Evolutionary conservation across 495 filamentous ascomycete genomes (phyloP).

Genomic region (Barbatosphaeria neglecta): DNA sequence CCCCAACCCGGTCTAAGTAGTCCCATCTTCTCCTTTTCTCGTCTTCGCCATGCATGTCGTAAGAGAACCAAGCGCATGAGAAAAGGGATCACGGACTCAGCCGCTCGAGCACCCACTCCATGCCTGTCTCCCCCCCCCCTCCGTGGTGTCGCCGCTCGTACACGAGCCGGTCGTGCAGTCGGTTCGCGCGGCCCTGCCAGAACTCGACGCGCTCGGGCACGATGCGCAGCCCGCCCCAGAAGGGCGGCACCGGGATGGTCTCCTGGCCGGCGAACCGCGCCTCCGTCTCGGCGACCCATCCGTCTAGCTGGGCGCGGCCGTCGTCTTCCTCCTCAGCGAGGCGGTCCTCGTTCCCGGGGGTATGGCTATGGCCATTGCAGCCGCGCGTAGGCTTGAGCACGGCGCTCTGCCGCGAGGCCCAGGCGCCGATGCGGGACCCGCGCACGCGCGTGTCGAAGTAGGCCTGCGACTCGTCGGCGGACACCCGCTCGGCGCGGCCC

Average conservation of each 20-base stretch:
- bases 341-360: conserved; percentile 19
- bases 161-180: conserved; percentile 85
- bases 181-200: conserved; percentile 82
- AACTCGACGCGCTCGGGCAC: conserved; percentile 83
- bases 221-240: conserved; percentile 88
- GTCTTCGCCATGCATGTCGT: too few relatives aligned
- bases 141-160: conserved; percentile 44
- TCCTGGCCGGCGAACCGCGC: conserved; percentile 59
- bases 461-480: conserved; percentile 61
- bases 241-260: conserved; percentile 77
- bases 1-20: too few relatives aligned
- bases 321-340: conserved; percentile 36
- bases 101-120: conserved; percentile 45
- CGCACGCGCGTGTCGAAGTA: conserved; percentile 78
- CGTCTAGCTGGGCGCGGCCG: conserved; percentile 52
- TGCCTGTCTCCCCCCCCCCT: conserved; percentile 15
- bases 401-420: conserved; percentile 81
- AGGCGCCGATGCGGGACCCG: conserved; percentile 77
- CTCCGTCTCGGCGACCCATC: conserved; percentile 60
- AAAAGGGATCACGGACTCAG: conserved; percentile 54
- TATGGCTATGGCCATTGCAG: too few relatives aligned
- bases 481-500: conserved; percentile 56
- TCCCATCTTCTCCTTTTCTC: too few relatives aligned
- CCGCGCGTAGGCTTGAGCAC: conserved; percentile 42
- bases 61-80: too few relatives aligned